Base-by-base conservation (phyloP, 2,329 filamentous ascomycete species). In the Sclerotinia nivalis region DNA sequence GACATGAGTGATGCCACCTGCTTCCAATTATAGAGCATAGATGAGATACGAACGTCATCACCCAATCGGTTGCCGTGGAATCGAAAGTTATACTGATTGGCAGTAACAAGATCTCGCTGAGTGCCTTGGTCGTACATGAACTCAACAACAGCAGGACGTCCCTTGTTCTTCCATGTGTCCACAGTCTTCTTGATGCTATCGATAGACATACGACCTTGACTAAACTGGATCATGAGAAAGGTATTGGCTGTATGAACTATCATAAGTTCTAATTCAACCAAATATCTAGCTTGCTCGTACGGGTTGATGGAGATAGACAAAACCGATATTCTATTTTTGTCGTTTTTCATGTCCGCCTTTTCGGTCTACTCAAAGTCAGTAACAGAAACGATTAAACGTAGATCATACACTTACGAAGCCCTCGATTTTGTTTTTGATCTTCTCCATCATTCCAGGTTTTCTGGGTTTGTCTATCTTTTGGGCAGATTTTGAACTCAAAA, bases 121-220 rank as follows among this genome's bases (percentile, higher is more conserved):
- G 83, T 85, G 28, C 76, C 76, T 75, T 85, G 82, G 74, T 86
- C 84, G 73, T 84, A 86, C 72, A 82, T 81, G 74, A 86, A 86
- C 70, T 86, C 82, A 12, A 81, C 78, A 31, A 86, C 83, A 54
- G 80, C 79, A 22, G 83, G 81, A 15, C 83, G 78, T 62, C 84
- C 83, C 69, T 83, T 84, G 1, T 79, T 78, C 45, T 76, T 78
- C 84, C 84, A 79, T 10, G 58, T 64, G 37, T 78, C 77, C n/a
- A 75, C 73, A 2, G 72, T 75, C 68, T 75, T 77, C 69, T 76
- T 78, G 49, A 78, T 74, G 5, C 75, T 72, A 50, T 78, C 76
- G 8, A 76, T 69, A 13, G 71, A 62, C 59, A 79, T 73, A 6
- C 76, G 75, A 37, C 75, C 77, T 68, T 77, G 70, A n/a, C 73